Evolutionary conservation across 169 alveolate species (phyloP), one percentile per base, ranked within the genome.

Genomic region (Plasmodium relictum): DNA sequence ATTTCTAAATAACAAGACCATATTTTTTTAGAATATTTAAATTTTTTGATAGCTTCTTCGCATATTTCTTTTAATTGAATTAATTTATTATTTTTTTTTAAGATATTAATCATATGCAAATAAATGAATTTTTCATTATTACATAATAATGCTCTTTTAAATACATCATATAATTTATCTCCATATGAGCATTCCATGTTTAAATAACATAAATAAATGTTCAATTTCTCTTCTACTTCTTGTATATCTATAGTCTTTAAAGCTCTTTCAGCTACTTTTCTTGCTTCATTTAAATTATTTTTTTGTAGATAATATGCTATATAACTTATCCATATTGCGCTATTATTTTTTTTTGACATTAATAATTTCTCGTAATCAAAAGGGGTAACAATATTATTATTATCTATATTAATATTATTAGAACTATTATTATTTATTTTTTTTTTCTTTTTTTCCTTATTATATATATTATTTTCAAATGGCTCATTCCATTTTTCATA

Each of bases 171-270:
- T 50, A 91, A 91, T 3, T 88, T 87, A 88, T 94, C 94, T 26
- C 97, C 97, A 68, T 89, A 95, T 22, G 88, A 73, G 52, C 96
- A 93, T 50, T 95, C 97, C 97, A 95, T 95, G 73, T 95, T 95
- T 24, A 95, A 52, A 85, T 93, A 94, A 37, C 97, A 96, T 61
- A 95, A 88, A 96, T 96, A 95, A 6, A 95, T 74, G 41, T 95
- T 95, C 92, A 73, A 63, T 31, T 95, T 93, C 69, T 94, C 97
- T 63, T 58, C 86, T 71, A 94, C 78, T 31, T 92, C 96, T 18
- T 94, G 94, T 54, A 93, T 90, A 63, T 94, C 96, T 52, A 95
- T 94, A 14, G 94, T 92, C 65, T 92, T 93, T 12, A 95, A 68
- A 3, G 96, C 96, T 45, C 97, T 88, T 44, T 92, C 93, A n/a